These are phyloP conservation scores for Colletotrichum sp. DNA, from an alignment of 2,329 filamentous ascomycete species.

Conservation along the genomic window DNA sequence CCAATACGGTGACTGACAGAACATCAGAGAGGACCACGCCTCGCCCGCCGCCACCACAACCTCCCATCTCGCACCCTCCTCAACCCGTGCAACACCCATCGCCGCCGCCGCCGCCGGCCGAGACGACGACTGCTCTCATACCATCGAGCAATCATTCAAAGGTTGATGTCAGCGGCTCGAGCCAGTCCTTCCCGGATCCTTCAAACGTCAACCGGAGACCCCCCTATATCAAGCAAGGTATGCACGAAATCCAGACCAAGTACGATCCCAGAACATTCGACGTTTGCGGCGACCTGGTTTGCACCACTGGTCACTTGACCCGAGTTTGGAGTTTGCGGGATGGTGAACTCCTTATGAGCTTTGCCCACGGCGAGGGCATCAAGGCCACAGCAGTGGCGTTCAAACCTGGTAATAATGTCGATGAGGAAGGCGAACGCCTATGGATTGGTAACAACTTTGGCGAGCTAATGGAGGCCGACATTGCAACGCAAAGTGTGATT, in stretches of 20 bases:
- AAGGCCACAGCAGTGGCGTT: constrained; percentile 85
- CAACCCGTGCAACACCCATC: constrained; percentile 5
- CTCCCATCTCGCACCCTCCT: background rate
- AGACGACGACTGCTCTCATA: constrained; percentile 41
- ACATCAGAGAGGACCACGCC: constrained; percentile 43
- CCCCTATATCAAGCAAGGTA: constrained; percentile 74
- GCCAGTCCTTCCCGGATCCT: constrained; percentile 73
- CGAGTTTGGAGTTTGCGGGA: constrained; percentile 86
- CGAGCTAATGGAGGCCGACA: constrained; percentile 88
- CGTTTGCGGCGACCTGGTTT: constrained; percentile 85
- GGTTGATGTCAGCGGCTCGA: constrained; percentile 48
- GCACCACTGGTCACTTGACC: constrained; percentile 85
- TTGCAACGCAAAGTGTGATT: constrained; percentile 74
- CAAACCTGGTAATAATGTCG: constrained; percentile 78
- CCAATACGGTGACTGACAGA: constrained; percentile 47
- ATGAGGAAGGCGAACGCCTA: constrained; percentile 79
- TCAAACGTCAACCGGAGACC: constrained; percentile 85
- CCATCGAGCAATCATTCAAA: constrained; percentile 36
- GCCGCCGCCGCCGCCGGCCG: constrained; percentile 33
- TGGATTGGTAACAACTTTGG: constrained; percentile 93
- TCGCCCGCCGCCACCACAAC: constrained; percentile 17
- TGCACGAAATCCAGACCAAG: constrained; percentile 79
- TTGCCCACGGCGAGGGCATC: constrained; percentile 83
- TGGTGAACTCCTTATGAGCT: constrained; percentile 80
- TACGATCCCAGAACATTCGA: constrained; percentile 89